These are phyloP conservation scores for Colletotrichum caudatum DNA, from an alignment of 2,329 filamentous ascomycete species.

Conservation along the genomic window DNA sequence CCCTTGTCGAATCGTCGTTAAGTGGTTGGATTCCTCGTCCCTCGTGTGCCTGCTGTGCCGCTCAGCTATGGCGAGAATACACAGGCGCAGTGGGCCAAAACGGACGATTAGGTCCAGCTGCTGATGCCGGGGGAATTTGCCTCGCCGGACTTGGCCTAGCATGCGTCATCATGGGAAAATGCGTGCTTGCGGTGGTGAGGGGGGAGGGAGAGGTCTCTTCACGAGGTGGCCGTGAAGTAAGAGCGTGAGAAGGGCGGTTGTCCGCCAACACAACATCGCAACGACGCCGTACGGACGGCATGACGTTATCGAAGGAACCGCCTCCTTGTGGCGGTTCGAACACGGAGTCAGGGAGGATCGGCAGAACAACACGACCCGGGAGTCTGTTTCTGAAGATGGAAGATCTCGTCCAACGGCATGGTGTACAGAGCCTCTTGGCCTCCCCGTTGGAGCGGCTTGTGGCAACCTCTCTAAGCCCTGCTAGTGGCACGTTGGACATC, in stretches of 20 bases:
- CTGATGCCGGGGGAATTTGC: slow-evolving; percentile 32
- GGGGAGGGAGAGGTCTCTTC: neutral
- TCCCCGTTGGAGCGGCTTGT: neutral
- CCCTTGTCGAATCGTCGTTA: neutral
- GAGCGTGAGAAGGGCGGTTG: neutral
- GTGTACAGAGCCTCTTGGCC: neutral
- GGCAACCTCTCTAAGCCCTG: slow-evolving; percentile 10
- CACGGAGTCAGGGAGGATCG: slow-evolving; percentile 21
- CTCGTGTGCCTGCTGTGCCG: slow-evolving; percentile 34
- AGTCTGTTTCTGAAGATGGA: neutral
- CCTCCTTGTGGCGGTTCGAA: slow-evolving; percentile 3
- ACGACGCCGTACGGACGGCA: neutral
- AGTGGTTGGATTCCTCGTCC: neutral
- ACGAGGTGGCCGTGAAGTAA: neutral
- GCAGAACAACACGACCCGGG: slow-evolving; percentile 10
- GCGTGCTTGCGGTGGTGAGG: neutral
- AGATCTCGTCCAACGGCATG: slow-evolving; percentile 21
- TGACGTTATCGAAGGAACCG: neutral
- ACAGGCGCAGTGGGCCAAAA: slow-evolving; percentile 17
- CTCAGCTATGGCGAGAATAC: slow-evolving; percentile 1
- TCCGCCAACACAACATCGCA: neutral
- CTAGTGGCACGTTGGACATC: slow-evolving; percentile 24
- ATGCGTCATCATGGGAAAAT: neutral
- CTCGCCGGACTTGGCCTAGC: slow-evolving; percentile 9
- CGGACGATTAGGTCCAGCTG: slow-evolving; percentile 2